Percentiles rank a stretch among this genome's conserved stretches.
phyloP scores from a whole-genome alignment of 345 rosid species.

The Toxicodendron radicans region DNA sequence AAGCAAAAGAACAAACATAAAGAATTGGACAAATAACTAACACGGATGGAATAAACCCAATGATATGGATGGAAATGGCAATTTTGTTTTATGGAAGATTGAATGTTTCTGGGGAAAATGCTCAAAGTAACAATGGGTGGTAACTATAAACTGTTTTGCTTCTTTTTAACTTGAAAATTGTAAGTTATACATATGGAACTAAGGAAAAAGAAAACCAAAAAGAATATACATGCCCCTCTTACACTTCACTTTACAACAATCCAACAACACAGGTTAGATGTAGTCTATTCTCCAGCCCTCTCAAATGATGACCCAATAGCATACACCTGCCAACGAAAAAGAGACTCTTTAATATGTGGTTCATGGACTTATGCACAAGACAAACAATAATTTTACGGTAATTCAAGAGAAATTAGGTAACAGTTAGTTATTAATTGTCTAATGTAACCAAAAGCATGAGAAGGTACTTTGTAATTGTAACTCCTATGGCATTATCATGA shows the following conservation, averaged over 20 bases:
- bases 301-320: constrained; percentile 88
- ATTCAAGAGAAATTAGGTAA: no score
- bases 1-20: no score
- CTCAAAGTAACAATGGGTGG: background rate
- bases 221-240: constrained; percentile 49
- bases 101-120: background rate
- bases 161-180: constrained; percentile 5
- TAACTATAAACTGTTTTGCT: background rate
- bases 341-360: constrained; percentile 3
- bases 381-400: no score
- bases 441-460: background rate
- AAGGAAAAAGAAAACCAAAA: constrained; percentile 17
- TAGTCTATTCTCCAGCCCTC: constrained; percentile 94
- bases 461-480: background rate
- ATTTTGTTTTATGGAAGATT: background rate
- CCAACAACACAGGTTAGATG: constrained; percentile 89
- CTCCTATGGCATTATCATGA: background rate
- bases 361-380: background rate
- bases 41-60: no score
- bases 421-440: background rate
- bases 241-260: constrained; percentile 53
- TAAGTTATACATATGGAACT: constrained; percentile 6
- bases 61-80: no score
- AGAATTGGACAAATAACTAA: no score
- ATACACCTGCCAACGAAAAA: constrained; percentile 68